A percentile compares a stretch with the other conserved stretches of the same genome.
phyloP scores from a whole-genome alignment of 768 basidiomycete species.

The Coprinopsis cinerea region DNA sequence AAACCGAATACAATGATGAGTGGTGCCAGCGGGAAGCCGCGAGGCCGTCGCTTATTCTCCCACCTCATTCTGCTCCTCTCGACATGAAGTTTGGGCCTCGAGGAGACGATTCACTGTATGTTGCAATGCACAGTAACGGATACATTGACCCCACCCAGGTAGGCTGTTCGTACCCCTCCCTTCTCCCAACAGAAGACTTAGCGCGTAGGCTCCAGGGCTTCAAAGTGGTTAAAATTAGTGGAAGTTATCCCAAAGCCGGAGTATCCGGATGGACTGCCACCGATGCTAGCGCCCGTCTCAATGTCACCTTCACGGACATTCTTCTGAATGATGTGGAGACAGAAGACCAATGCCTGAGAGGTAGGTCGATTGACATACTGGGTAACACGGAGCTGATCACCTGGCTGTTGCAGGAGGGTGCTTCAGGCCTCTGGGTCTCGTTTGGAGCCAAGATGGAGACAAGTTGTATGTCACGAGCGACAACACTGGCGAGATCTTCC shows the following conservation, averaged over 20 bases:
- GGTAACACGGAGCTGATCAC: neutral
- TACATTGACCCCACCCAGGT: constrained; percentile 6
- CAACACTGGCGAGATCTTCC: constrained; percentile 6
- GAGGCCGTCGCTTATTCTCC: constrained; percentile 1
- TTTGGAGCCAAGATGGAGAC: neutral
- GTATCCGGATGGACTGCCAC: neutral
- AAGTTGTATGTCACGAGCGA: constrained; percentile 7
- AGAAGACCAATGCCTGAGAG: neutral
- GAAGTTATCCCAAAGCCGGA: neutral
- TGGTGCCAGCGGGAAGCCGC: constrained; percentile 2
- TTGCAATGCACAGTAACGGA: constrained; percentile 12
- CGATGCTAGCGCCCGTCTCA: neutral
- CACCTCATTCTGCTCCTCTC: constrained; percentile 7
- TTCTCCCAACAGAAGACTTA: neutral
- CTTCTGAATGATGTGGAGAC: neutral
- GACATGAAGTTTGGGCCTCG: constrained; percentile 9
- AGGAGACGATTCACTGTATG: constrained; percentile 10
- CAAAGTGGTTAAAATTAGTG: constrained; percentile 1
- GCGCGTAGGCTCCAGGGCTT: neutral
- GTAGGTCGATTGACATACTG: neutral
- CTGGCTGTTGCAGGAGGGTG: neutral
- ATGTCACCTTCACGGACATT: constrained; percentile 1
- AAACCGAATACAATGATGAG: neutral
- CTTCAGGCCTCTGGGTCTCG: constrained; percentile 5
- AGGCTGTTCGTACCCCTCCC: neutral